Evolutionary conservation across 805 yeast genomes (phyloP).

Genomic region (Lachancea mirantina): DNA sequence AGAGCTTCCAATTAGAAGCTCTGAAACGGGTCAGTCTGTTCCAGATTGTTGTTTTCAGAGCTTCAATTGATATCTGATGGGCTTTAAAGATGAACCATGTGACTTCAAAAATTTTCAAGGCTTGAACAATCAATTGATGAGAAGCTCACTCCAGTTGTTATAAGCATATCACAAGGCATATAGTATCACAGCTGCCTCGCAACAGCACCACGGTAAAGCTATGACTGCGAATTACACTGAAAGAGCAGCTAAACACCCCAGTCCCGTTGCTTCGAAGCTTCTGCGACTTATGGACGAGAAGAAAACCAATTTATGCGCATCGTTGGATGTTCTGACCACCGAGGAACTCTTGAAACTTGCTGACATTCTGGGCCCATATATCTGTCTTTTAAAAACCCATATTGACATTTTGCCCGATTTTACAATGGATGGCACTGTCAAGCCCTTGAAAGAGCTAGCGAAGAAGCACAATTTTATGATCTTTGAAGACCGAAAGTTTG

Average conservation of each 20-base stretch:
- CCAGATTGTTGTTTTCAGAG: too few species aligned
- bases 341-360: constrained; percentile 62
- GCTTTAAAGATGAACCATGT: too few species aligned
- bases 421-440: constrained; percentile 67
- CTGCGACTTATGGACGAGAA: constrained; percentile 69
- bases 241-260: constrained; percentile 64
- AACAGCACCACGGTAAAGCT: too few species aligned
- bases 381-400: constrained; percentile 90
- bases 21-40: too few species aligned
- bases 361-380: constrained; percentile 82
- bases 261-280: constrained; percentile 74
- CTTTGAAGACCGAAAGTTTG: constrained; percentile 96
- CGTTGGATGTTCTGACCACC: constrained; percentile 82
- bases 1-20: too few species aligned
- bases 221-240: constrained; percentile 48
- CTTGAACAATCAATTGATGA: too few species aligned
- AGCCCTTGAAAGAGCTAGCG: constrained; percentile 65
- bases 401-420: constrained; percentile 90
- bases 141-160: too few species aligned
- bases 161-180: too few species aligned
- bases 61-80: too few species aligned
- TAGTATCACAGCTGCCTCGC: too few species aligned
- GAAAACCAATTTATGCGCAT: constrained; percentile 87
- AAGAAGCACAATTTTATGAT: constrained; percentile 81
- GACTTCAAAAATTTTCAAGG: too few species aligned